phyloP scores from a whole-genome alignment of 2,329 filamentous ascomycete genomes.

The Cladobotryum protrusum region DNA sequence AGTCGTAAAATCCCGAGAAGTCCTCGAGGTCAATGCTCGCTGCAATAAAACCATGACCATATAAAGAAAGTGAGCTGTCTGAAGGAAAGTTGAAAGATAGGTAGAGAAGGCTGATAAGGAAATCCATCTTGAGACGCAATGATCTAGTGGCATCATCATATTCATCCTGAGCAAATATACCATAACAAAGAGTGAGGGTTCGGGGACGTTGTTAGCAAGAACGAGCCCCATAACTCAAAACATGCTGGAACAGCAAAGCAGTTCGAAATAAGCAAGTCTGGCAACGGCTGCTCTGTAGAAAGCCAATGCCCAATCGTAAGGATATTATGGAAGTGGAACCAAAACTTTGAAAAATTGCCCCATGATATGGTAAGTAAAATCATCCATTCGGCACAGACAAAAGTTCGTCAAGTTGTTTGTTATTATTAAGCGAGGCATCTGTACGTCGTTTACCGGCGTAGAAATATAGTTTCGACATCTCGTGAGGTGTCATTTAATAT shows the following conservation, averaged over 20 bases:
- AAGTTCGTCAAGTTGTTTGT: too few relatives aligned
- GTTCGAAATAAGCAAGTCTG: not conserved
- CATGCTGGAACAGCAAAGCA: not conserved
- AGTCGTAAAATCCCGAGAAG: not conserved
- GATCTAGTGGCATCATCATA: not conserved
- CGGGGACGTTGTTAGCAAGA: not conserved
- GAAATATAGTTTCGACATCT: too few relatives aligned
- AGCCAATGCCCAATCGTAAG: too few relatives aligned
- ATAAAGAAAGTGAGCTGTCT: not conserved
- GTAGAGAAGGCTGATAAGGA: not conserved
- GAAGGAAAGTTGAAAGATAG: not conserved
- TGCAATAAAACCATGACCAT: not conserved
- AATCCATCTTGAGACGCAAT: not conserved
- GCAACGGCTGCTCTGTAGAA: not conserved
- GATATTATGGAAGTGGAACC: too few relatives aligned
- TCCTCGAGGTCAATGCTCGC: not conserved
- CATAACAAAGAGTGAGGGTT: not conserved
- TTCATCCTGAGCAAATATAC: not conserved
- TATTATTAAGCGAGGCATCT: too few relatives aligned
- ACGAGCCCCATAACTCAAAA: too few relatives aligned
- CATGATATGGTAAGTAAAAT: too few relatives aligned
- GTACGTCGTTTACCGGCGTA: not conserved
- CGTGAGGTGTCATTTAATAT: slow-evolving; percentile 21
- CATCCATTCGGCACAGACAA: too few relatives aligned
- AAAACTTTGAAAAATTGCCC: too few relatives aligned